Base-by-base conservation (phyloP, 257 asterid genomes). In the Leptodermis oblonga region DNA sequence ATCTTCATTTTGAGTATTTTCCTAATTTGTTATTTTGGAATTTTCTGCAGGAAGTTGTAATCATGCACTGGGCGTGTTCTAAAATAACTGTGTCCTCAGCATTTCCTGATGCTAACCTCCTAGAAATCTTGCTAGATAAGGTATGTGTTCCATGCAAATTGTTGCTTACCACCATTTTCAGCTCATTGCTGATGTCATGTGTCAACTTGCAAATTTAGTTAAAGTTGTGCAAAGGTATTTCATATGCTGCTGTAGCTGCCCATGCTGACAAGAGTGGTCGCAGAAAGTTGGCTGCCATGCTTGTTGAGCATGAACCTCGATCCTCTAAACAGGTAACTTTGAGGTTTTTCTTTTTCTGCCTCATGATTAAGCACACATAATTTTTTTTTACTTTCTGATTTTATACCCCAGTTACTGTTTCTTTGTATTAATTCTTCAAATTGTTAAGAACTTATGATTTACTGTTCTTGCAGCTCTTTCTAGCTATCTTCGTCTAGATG, bases 171-270 rank as follows among this genome's bases (percentile, higher is more conserved):
- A 54, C 61, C 45, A n/a, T 28, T 60, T 65, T 63, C 28, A 20
- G 74, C 49, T 34, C 14, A 53, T 41, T 43, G 20, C 55, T 68
- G 52, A 52, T n/a, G 65, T 43, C 65, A 58, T 62, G 36, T 49
- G 76, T 84, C 76, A 78, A 69, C 68, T 71, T 81, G 72, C 70
- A 73, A 67, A 78, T 70, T 70, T 89, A 94, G 99, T 86, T 94
- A 79, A 94, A 84, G 87, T 77, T 91, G 76, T 94, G 97, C 89
- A 94, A 89, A 83, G 93, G 97, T 67, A 94, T 94, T 78, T 91
- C 99, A 59, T 94, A 91, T 87, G 99, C 99, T 67, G 99, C 97
- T 42, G 95, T 91, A 73, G 97, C 97, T 74, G 92, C 90, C 76
- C 97, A 94, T 74, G 97, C 97, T 45, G 95, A 94, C 75, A 91